Conservation (phyloP, 2,329 filamentous ascomycete species). For the Penicillium sp. region DNA sequence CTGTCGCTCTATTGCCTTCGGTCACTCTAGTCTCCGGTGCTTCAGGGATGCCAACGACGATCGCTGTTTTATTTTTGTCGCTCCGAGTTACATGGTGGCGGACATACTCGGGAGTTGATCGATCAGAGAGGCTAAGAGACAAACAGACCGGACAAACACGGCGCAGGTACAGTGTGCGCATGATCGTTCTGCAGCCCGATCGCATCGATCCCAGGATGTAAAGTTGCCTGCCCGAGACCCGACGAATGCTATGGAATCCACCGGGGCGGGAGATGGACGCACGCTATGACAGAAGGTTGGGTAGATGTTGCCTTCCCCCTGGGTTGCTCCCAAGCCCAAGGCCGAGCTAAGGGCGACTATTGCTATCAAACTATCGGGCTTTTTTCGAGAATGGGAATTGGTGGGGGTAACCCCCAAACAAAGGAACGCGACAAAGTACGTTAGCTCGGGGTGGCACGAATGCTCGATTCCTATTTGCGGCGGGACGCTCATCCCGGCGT, state of each 20-base stretch:
- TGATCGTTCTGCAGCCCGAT: conserved; percentile 4
- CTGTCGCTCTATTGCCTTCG: background rate
- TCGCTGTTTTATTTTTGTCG: background rate
- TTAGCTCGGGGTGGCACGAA: conserved; percentile 14
- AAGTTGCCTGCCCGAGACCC: conserved; percentile 6
- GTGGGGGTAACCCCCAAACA: background rate
- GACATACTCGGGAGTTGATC: background rate
- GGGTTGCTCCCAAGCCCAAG: conserved; percentile 4
- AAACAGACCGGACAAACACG: conserved; percentile 9
- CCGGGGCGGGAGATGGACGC: conserved; percentile 21
- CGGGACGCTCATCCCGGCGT: background rate
- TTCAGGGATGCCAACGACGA: background rate
- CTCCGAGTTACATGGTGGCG: background rate
- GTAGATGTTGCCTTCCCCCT: conserved; percentile 15
- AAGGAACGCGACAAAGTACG: conserved; percentile 17
- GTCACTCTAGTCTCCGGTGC: background rate
- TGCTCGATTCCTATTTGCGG: conserved; percentile 12
- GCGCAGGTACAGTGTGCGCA: conserved; percentile 14
- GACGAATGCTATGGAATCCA: conserved; percentile 2
- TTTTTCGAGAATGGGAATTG: background rate
- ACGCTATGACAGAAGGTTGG: conserved; percentile 21
- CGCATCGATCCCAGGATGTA: background rate
- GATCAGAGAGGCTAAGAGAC: background rate
- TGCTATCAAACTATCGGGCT: background rate
- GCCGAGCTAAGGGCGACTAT: background rate